Conservation (phyloP, 2,329 filamentous ascomycete species). For the Neonectria neomacrospora region DNA sequence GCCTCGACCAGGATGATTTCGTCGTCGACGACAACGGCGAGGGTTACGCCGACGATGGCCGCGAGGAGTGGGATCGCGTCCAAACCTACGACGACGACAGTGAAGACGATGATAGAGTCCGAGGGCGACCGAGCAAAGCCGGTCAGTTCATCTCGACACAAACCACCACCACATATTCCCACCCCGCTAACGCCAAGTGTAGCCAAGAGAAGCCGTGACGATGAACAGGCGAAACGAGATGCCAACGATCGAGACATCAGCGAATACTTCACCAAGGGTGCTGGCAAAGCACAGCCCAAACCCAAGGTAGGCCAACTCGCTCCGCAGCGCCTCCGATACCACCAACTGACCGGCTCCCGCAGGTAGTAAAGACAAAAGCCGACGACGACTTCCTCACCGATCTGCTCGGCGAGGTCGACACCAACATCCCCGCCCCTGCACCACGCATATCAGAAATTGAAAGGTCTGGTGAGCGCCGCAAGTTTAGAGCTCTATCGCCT, state of each 20-base stretch:
- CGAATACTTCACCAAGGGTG: slow-evolving; percentile 90
- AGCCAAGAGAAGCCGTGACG: slow-evolving; percentile 90
- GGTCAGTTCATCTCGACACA: slow-evolving; percentile 50
- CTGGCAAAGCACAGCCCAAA: slow-evolving; percentile 74
- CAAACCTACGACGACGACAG: slow-evolving; percentile 78
- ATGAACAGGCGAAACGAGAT: slow-evolving; percentile 85
- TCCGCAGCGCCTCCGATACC: neutral
- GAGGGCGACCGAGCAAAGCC: slow-evolving; percentile 62
- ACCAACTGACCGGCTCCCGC: slow-evolving; percentile 27
- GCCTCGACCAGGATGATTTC: slow-evolving; percentile 94
- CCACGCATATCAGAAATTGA: slow-evolving; percentile 70
- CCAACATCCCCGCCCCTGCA: slow-evolving; percentile 69
- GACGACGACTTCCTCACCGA: slow-evolving; percentile 89
- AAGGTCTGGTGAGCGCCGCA: slow-evolving; percentile 80
- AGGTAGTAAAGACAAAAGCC: slow-evolving; percentile 83
- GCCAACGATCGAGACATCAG: slow-evolving; percentile 92
- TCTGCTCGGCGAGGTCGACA: slow-evolving; percentile 88
- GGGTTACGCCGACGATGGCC: slow-evolving; percentile 95
- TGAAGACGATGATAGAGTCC: slow-evolving; percentile 60
- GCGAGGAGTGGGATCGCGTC: slow-evolving; percentile 90
- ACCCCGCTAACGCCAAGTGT: slow-evolving; percentile 8
- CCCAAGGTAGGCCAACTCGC: slow-evolving; percentile 72
- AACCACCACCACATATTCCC: neutral
- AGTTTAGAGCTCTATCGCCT: slow-evolving; percentile 83
- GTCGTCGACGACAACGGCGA: slow-evolving; percentile 98